phyloP scores from a whole-genome alignment of 805 yeast genomes.

The Starmera amethionina region DNA sequence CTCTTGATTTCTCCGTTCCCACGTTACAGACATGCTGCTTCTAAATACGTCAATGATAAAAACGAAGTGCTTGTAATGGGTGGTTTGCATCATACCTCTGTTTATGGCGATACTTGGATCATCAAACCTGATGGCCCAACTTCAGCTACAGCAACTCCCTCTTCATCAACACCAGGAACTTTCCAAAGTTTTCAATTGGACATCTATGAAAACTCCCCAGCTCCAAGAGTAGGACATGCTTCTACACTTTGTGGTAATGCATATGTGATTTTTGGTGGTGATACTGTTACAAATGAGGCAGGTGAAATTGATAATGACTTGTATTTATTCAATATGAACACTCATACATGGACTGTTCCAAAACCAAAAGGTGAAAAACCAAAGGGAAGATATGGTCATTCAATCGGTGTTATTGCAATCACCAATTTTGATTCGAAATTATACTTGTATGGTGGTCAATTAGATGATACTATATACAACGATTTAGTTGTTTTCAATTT shows the following conservation, averaged over 20 bases:
- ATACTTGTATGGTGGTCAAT: slow-evolving; percentile 91
- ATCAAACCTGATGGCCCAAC: slow-evolving; percentile 36
- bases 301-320: slow-evolving; percentile 83
- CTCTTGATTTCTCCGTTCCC: slow-evolving; percentile 81
- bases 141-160: too few species aligned
- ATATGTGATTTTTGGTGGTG: slow-evolving; percentile 93
- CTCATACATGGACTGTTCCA: slow-evolving; percentile 73
- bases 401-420: slow-evolving; percentile 65
- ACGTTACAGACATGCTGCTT: slow-evolving; percentile 85
- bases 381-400: slow-evolving; percentile 89
- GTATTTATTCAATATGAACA: slow-evolving; percentile 74
- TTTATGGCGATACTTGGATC: slow-evolving; percentile 94
- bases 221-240: slow-evolving; percentile 96
- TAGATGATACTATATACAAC: slow-evolving; percentile 71
- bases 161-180: slow-evolving; percentile 9
- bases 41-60: slow-evolving; percentile 63
- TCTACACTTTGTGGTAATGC: slow-evolving; percentile 90
- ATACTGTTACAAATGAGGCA: slow-evolving; percentile 69
- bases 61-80: slow-evolving; percentile 88
- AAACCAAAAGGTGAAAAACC: slow-evolving; percentile 71
- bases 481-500: slow-evolving; percentile 84
- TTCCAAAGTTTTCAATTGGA: slow-evolving; percentile 45
- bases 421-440: slow-evolving; percentile 49
- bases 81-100: slow-evolving; percentile 85
- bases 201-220: slow-evolving; percentile 73